Base-by-base conservation (phyloP, 1,284 basidiomycete genomes). In the Cutaneotrichosporon mucoides region DNA sequence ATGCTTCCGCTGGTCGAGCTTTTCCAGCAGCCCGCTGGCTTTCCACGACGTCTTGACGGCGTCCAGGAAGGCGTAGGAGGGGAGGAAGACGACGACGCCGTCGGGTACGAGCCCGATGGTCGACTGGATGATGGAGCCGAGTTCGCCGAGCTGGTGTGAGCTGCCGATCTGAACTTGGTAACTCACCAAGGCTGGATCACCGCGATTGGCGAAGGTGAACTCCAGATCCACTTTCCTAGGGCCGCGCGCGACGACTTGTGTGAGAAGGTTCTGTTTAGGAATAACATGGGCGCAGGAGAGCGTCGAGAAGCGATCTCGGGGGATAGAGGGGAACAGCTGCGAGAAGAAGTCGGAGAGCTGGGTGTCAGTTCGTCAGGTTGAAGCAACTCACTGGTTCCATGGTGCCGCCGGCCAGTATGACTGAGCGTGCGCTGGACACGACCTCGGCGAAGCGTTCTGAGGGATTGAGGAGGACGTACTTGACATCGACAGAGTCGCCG, bases 251-350 rank as follows among this genome's bases (percentile, higher is more conserved):
- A 98, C 80, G 2, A 93, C 87, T 42, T 94, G 78, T 0, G 90
- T 86, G 62, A 87, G 84, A 35, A 99, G 82, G 72, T 92, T 93
- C 33, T 84, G 79, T 24, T 82, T 79, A 0, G 95, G 92, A 35
- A 98, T 90, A 62, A 98, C 90, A 75, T 99, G 95, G 0, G 89
- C 88, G 74, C 95, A 99, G 0, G 92, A 91, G 70, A 97, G 92
- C 12, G 84, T 88, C 2, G 85, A 79, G 16, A 97, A 79, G 36
- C 84, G 83, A 10, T 87, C 84, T 0, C 77, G 54, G 0, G 86
- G 79, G 2, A 96, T 70, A 56, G 82, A 80, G 0, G 87, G 82
- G 68, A 99, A 92, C 3, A 99, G 81, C 69, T 98, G 94, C 56
- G 82, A 82, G 35, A 85, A 81, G 33, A 98, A 85, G 75, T 97